These are phyloP conservation scores for Cryptococcus sp. DNA, from an alignment of 1,284 basidiomycete species.

Conservation along the genomic window DNA sequence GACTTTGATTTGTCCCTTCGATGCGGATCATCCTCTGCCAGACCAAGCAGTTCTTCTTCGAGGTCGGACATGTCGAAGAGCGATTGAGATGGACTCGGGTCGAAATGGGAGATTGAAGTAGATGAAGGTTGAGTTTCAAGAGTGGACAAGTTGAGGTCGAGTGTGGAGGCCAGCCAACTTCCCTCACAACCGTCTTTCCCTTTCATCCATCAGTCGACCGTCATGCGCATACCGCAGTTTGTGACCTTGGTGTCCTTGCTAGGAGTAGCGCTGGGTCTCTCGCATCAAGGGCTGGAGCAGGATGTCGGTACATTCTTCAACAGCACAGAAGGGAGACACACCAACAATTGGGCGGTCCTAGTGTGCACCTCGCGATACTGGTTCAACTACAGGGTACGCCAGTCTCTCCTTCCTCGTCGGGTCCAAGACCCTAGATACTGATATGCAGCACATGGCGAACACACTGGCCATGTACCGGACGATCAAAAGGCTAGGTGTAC, in stretches of 20 bases:
- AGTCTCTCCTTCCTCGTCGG: not conserved
- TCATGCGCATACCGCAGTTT: constrained; percentile 1
- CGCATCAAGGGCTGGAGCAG: not conserved
- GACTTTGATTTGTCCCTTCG: constrained; percentile 23
- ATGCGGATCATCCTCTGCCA: constrained; percentile 44
- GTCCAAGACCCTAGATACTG: not conserved
- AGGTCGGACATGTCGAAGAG: constrained; percentile 39
- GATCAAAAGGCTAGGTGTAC: constrained; percentile 94
- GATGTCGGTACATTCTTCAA: constrained; percentile 1
- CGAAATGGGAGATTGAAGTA: not conserved
- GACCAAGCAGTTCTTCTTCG: constrained; percentile 46
- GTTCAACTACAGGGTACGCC: constrained; percentile 93
- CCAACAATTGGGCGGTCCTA: constrained; percentile 98
- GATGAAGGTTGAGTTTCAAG: not conserved
- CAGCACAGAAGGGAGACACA: constrained; percentile 51
- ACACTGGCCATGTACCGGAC: constrained; percentile 98
- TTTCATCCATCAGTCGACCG: not conserved
- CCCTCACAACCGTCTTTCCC: not conserved
- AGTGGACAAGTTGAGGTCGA: not conserved
- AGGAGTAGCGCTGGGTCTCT: not conserved
- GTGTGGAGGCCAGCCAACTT: not conserved
- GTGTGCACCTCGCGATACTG: constrained; percentile 92
- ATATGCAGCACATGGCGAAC: constrained; percentile 86
- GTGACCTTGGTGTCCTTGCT: not conserved
- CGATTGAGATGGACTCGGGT: not conserved